Evolutionary conservation across 208 protist genomes (phyloP), one percentile per base, ranked within the genome.

Genomic region (Porcisia hertigi): DNA sequence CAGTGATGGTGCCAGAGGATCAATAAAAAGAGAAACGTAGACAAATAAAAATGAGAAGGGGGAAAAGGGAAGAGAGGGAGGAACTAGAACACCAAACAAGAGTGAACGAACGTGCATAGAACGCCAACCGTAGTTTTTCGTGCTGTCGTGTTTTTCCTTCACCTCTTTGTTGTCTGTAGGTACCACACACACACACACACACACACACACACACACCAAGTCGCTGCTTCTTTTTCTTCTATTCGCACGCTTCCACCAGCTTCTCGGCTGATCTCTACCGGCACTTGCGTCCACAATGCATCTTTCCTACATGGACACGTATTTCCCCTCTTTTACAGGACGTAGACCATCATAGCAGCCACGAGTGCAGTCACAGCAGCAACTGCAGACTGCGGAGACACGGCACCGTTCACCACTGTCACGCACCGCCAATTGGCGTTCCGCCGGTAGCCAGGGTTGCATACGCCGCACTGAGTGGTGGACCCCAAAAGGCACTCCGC

Each of bases 391-490:
- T 80, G 53, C 34, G 70, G 63, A 12, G 43, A 70, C 23, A 49
- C 60, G 23, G 76, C 60, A 34, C 39, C 71, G 34, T 72, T 80
- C 66, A 30, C 20, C 36, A 25, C 47, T 3, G 18, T 14, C 30
- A 47, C 16, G 70, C 70, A 80, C 60, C 30, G 43, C 2, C 76
- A 69, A 1, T 34, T 49, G 43, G 47, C 41, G 36, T 72, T 80
- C 62, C 74, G 54, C 39, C n/a, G 60, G 63, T 66, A 80, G 62
- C 76, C 76, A 41, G 30, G 18, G 52, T 64, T 67, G 70, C 76
- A 80, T 52, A 66, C 64, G 0, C 67, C 53, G 63, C 76, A 80
- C 69, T 63, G 58, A 25, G 66, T 75, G 25, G 66, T 4, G 62
- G 57, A 71, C 36, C 69, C 69, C 6, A 69, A 36, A 57, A 66